phyloP scores from a whole-genome alignment of 2,329 filamentous ascomycete species.

The Trichoderma asperellum region DNA sequence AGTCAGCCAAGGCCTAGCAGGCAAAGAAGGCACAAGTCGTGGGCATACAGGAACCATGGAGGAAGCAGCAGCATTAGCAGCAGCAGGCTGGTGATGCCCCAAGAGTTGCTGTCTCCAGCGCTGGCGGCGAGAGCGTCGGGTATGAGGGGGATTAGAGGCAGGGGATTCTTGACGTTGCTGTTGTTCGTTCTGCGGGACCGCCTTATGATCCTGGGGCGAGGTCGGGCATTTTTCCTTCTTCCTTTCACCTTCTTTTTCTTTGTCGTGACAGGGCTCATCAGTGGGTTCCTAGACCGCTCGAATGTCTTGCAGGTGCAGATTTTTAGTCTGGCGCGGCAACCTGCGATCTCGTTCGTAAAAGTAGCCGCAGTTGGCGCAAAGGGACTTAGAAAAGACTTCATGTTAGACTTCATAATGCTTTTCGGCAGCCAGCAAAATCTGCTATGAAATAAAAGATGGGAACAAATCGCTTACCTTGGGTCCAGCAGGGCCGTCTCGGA shows the following conservation, averaged over 20 bases:
- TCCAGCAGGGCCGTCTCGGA: conserved; percentile 85
- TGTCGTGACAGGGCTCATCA: conserved; percentile 33
- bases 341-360: conserved; percentile 85
- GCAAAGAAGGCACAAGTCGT: neutral
- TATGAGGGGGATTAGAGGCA: neutral
- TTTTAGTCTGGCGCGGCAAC: conserved; percentile 62
- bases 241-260: conserved; percentile 10
- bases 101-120: conserved; percentile 10
- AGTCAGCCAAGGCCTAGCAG: conserved; percentile 6
- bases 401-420: conserved; percentile 24
- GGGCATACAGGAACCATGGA: neutral
- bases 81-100: neutral
- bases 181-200: neutral
- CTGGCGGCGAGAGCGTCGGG: conserved; percentile 11
- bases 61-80: neutral
- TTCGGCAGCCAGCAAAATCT: neutral
- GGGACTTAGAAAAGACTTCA: conserved; percentile 57
- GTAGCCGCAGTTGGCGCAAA: conserved; percentile 93
- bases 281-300: conserved; percentile 39
- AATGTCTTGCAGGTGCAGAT: conserved; percentile 44
- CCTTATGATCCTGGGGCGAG: neutral
- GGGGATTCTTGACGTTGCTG: neutral
- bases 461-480: conserved; percentile 68
- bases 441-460: neutral
- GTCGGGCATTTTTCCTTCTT: neutral